These are phyloP conservation scores for Scenedesmus sp. DNA, from an alignment of 163 green algal species.

Conservation along the genomic window DNA sequence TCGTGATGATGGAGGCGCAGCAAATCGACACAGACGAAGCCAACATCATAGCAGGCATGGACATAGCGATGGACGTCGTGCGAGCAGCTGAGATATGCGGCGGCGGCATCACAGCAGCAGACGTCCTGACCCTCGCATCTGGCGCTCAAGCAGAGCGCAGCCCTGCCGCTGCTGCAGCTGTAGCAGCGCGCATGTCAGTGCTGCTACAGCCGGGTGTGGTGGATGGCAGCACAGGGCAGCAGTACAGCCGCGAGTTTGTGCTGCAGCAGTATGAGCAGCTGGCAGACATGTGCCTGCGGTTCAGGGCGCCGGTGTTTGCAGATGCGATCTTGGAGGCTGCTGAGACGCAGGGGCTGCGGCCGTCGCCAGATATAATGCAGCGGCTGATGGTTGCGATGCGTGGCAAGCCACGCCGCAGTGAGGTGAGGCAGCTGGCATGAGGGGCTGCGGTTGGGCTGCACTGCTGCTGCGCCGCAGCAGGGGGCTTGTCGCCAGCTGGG, in stretches of 20 bases:
- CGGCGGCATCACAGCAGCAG: slow-evolving; percentile 7
- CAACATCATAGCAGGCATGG: slow-evolving; percentile 47
- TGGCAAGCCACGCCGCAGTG: slow-evolving; percentile 17
- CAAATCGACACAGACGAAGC: slow-evolving; percentile 44
- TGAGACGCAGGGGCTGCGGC: slow-evolving; percentile 32
- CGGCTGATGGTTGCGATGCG: slow-evolving; percentile 11
- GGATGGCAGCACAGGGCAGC: background rate
- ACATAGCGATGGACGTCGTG: slow-evolving; percentile 40
- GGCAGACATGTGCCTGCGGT: slow-evolving; percentile 39
- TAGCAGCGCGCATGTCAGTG: slow-evolving; percentile 20
- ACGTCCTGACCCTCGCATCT: slow-evolving; percentile 14
- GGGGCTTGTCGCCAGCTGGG: too few species aligned
- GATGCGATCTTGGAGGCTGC: slow-evolving; percentile 44
- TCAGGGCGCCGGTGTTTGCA: background rate
- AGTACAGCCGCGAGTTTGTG: slow-evolving; percentile 14
- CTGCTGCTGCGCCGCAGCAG: too few species aligned
- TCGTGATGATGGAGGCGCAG: slow-evolving; percentile 23
- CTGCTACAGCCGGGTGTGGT: slow-evolving; percentile 5
- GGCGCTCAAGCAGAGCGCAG: slow-evolving; percentile 34
- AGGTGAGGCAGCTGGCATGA: slow-evolving; percentile 8
- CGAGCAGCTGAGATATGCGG: slow-evolving; percentile 34
- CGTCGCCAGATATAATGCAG: slow-evolving; percentile 3
- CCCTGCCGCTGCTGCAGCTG: slow-evolving; percentile 18
- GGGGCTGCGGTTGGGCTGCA: background rate
- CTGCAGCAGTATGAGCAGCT: slow-evolving; percentile 40